phyloP scores from a whole-genome alignment of 164 flowering plant species.

The Annona cherimola region DNA sequence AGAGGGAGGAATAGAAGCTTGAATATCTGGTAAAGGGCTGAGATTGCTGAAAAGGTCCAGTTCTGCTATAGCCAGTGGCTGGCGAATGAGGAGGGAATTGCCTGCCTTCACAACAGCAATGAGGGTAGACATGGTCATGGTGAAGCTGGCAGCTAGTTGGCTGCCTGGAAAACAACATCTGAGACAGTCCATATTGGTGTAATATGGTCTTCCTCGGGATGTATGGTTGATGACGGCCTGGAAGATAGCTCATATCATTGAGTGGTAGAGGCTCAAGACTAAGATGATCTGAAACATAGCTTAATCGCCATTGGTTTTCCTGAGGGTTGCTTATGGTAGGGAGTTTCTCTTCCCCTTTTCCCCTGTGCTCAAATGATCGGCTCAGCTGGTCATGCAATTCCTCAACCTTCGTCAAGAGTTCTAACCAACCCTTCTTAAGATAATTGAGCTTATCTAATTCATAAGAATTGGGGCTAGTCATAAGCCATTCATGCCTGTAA shows the following conservation, averaged over 20 bases:
- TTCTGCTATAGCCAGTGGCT: slow-evolving; percentile 12
- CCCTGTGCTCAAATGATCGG: slow-evolving; percentile 17
- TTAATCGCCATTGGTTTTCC: slow-evolving; percentile 16
- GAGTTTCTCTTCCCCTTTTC: slow-evolving; percentile 19
- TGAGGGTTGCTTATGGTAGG: slow-evolving; percentile 16
- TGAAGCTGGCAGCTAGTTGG: slow-evolving; percentile 25
- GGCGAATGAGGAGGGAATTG: slow-evolving; percentile 31
- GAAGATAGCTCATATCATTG: slow-evolving; percentile 18
- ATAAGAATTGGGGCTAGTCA: slow-evolving; percentile 14
- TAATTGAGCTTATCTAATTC: slow-evolving; percentile 20
- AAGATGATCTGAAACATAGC: slow-evolving; percentile 16
- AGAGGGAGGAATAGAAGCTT: slow-evolving; percentile 15
- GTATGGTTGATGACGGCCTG: slow-evolving; percentile 19
- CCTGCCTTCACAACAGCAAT: slow-evolving; percentile 30
- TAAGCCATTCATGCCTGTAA: slow-evolving; percentile 24
- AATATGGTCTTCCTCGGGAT: slow-evolving; percentile 23
- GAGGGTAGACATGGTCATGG: slow-evolving; percentile 22
- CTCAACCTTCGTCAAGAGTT: slow-evolving; percentile 48
- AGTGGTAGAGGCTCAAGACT: background rate
- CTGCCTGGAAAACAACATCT: slow-evolving; percentile 36
- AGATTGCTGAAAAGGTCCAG: slow-evolving; percentile 16
- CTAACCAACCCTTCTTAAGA: slow-evolving; percentile 37
- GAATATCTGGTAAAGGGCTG: slow-evolving; percentile 18
- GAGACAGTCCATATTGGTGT: slow-evolving; percentile 16
- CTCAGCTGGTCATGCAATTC: slow-evolving; percentile 53